Base-by-base conservation (phyloP, 139 green algal species). In the Chlamydomonas asymmetrica region DNA sequence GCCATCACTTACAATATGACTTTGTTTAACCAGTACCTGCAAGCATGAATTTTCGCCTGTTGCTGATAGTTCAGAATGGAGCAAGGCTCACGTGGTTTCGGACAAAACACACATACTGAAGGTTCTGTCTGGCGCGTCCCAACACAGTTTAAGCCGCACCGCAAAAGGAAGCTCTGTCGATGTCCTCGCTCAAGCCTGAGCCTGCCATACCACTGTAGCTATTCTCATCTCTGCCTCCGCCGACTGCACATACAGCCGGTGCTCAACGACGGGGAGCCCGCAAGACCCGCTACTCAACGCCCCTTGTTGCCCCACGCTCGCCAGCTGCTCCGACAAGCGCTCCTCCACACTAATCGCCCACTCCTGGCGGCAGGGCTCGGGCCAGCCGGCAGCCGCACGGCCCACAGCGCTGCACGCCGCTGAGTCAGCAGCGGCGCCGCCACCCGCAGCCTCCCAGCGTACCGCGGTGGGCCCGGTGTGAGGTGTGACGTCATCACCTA, bases 161-260 rank as follows among this genome's bases (percentile, higher is more conserved):
- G 10, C 45, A 10, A 10, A 10, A 52, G 10, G 10, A 52, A 16
- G 10, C 45, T 16, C 45, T 16, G 16, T 16, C 10, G 10, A 52
- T 16, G 45, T 52, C 45, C 45, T 25, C 45, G 16, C 45, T 16
- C 16, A 10, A 16, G 10, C 45, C 10, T 16, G 16, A 52, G 45
- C 45, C 45, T 77, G 59, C 71, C 71, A 77, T 1, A 77, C 9
- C 3, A 59, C 59, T 0, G 59, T 69, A 1, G 71, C 71, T 0
- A 77, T 39, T 25, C 71, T 41, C 71, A 77, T 69, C 71, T 77
- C 71, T 3, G 59, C 71, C 20, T 69, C 71, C 31, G 32, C 40
- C 29, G 71, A 57, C 57, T 63, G 34, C 41, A 77, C 71, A 27
- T 77, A 77, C 41, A 77, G 32, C n/a, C 71, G 71, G 40, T 77